Base-by-base conservation (phyloP, 805 yeast genomes). In the Hermanozyma aechmeae region DNA sequence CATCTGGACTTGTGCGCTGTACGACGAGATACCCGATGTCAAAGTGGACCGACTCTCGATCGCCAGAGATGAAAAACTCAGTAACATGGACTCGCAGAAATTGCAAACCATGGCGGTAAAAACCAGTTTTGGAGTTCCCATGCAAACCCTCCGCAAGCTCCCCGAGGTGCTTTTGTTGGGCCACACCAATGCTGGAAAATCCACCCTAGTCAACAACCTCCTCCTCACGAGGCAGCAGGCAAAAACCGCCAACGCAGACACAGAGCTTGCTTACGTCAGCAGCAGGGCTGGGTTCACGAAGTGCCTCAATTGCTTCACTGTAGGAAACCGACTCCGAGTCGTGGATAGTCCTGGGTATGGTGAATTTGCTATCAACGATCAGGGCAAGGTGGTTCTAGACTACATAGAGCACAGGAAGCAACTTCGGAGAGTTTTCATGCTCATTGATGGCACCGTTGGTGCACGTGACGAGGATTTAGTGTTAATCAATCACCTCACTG, bases 311-410 rank as follows among this genome's bases (percentile, higher is more conserved):
- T 76, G 83, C 38, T 86, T 68, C 54, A 79, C 75, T 33, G 53
- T 81, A 9, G 80, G 80, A 3, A 70, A 71, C 27, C 58, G 66
- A 31, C 58, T 87, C 25, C 60, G 84, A 35, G 43, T 87, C 3
- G 71, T 85, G 2, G 97, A 87, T 48, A 70, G 85, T 15, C 97
- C 97, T 1, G 97, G 97, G 0, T 87, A 87, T 50, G 97, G 97
- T 2, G 66, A 56, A 23, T 73, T 67, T 36, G 86, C 93, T 12
- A 67, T 65, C 11, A 46, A 44, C 6, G 55, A 61, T 39, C 95
- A 87, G 48, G 96, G 96, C 2, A 56, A 69, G 23, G 64, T 76
- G 16, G 79, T 80, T 1, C 45, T 74, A 43, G 71, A 74, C 20
- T 86, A 84, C 45, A 50, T 87, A 6, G 53, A 56, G 16, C 57